A percentile compares a stretch with the other conserved stretches of the same genome.
Evolutionary conservation across 1,139 yeast species (phyloP).

Genomic region (Hansenula lynferdii): DNA sequence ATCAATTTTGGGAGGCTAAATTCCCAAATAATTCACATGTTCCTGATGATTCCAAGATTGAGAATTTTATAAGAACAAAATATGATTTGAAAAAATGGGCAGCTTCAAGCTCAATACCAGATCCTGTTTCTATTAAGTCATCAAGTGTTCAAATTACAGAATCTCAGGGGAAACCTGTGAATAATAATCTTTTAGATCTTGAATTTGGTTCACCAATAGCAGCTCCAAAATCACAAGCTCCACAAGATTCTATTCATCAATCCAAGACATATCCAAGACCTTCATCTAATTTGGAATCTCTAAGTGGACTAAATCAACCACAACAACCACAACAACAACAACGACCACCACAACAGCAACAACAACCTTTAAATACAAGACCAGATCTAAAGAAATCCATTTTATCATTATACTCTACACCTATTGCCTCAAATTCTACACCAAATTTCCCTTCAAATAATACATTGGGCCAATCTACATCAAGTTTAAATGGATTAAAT

Average conservation of each 20-base stretch:
- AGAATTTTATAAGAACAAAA: conserved; percentile 85
- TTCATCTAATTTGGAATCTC: conserved; percentile 7
- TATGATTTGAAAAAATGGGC: conserved; percentile 91
- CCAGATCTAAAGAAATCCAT: conserved; percentile 92
- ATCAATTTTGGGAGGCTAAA: conserved; percentile 75
- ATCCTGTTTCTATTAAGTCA: conserved; percentile 14
- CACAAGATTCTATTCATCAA: not conserved
- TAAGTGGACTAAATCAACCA: conserved; percentile 2
- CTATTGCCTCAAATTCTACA: conserved; percentile 36
- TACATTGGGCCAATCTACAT: conserved; percentile 5
- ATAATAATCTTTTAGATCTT: conserved; percentile 26
- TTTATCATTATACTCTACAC: conserved; percentile 79
- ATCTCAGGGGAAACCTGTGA: no score
- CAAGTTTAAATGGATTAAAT: conserved; percentile 10
- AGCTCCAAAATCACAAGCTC: conserved; percentile 6
- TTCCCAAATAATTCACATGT: conserved; percentile 60
- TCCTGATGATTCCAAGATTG: conserved; percentile 85
- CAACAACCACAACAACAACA: conserved; percentile 12
- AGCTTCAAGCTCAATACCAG: conserved; percentile 20
- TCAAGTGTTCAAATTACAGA: no score
- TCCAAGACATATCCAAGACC: conserved; percentile 9
- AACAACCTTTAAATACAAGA: conserved; percentile 28
- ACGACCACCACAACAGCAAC: conserved; percentile 9
- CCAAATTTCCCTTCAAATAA: conserved; percentile 16
- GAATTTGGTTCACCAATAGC: conserved; percentile 27